Evolutionary conservation across 2,329 filamentous ascomycete species (phyloP), one percentile per base, ranked within the genome.

Genomic region (Epichloe brachyelytri): DNA sequence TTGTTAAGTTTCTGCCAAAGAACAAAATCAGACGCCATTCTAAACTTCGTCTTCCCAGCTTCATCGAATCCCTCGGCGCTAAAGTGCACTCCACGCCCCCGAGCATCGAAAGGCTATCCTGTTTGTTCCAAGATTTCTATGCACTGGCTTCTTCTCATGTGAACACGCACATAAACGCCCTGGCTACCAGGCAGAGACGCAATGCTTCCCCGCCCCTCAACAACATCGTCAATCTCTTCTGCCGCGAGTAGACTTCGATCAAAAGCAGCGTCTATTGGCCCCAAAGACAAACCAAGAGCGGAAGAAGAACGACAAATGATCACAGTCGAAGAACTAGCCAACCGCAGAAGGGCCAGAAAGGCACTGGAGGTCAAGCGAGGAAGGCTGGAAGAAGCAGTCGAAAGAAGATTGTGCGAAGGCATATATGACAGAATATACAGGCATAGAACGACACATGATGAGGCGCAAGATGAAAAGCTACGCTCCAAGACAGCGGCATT

Each of bases 51-150:
- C 8, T 15, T 17, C 5, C 11, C 62, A 93, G 88, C 63, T 98
- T 98, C 64, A 83, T 97, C 61, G 88, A 95, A 55, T 91, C 88
- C 6, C 72, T 98, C 26, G 86, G 82, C 46, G 88, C 88, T 59
- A 95, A 87, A 72, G 84, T 94, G 34, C 86, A 96, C 61, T 80
- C 86, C 2, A 83, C 82, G 5, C 93, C 93, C 5, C 83, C 93
- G 1, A 86, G 80, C 44, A 85, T 94, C 62, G 88, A 95, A 46
- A 83, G 79, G 55, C 76, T 97, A 15, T 85, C 89, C 8, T 77
- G 80, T n/a, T 76, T 93, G 49, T 97, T 97, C 64, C 93, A 98
- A 68, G 88, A 95, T 52, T 98, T 97, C 66, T 98, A 98, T 64
- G 72, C 78, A 41, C 78, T 83, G 51, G 88, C 90, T 20, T 85